Evolutionary conservation across 2,329 filamentous ascomycete genomes (phyloP).

Genomic region (Apiospora phragmitis): DNA sequence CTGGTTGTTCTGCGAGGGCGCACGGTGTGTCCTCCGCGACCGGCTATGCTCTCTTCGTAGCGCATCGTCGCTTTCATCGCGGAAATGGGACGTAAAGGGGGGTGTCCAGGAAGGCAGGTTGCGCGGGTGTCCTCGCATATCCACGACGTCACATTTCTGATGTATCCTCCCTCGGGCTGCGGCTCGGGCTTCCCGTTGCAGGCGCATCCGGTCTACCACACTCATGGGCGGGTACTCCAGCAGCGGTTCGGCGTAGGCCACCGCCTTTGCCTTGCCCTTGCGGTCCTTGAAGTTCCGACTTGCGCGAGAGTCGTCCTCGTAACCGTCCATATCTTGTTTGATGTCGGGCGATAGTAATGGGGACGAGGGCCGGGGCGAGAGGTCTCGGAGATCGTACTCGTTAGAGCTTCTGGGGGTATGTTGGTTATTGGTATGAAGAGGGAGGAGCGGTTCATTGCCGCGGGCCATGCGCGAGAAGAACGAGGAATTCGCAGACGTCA

Average conservation of each 20-base stretch:
- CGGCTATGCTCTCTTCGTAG: not conserved
- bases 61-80: slow-evolving; percentile 6
- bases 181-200: slow-evolving; percentile 12
- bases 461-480: slow-evolving; percentile 28
- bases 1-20: not conserved
- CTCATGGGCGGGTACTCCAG: slow-evolving; percentile 16
- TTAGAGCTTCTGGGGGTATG: slow-evolving; percentile 21
- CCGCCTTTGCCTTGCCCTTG: slow-evolving; percentile 21
- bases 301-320: not conserved
- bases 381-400: slow-evolving; percentile 31
- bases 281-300: slow-evolving; percentile 8
- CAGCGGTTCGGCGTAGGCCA: slow-evolving; percentile 20
- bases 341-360: slow-evolving; percentile 24
- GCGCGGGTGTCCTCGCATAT: slow-evolving; percentile 10
- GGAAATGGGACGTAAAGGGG: slow-evolving; percentile 20
- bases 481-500: slow-evolving; percentile 27
- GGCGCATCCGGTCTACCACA: slow-evolving; percentile 16
- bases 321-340: not conserved
- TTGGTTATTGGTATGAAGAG: slow-evolving; percentile 23
- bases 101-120: slow-evolving; percentile 23
- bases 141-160: not conserved
- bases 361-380: slow-evolving; percentile 31
- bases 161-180: not conserved
- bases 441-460: slow-evolving; percentile 17
- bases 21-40: not conserved